Evolutionary conservation across 768 basidiomycete genomes (phyloP).

Genomic region (Pulveroboletus sp.): DNA sequence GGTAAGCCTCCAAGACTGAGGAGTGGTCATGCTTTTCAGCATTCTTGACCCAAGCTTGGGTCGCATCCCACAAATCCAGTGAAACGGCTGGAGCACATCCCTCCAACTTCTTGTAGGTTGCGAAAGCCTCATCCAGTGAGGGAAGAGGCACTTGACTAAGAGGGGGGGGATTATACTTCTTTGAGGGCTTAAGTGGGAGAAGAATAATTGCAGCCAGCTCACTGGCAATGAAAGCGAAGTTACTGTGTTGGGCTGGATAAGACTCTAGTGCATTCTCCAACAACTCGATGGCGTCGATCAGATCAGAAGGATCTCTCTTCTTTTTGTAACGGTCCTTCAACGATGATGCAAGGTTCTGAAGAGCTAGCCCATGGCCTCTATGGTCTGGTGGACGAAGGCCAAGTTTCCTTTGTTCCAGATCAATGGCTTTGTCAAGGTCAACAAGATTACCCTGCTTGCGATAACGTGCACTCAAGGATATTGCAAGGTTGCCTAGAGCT

Average conservation of each 20-base stretch:
- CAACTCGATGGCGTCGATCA: not conserved
- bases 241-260: not conserved
- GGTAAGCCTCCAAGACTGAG: not conserved
- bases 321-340: not conserved
- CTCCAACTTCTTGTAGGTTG: not conserved
- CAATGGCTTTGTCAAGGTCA: not conserved
- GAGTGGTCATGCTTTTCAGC: not conserved
- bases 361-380: not conserved
- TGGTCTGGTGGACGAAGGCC: not conserved
- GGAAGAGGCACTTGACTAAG: not conserved
- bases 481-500: not conserved
- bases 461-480: not conserved
- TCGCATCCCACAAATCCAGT: not conserved
- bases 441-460: not conserved
- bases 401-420: not conserved
- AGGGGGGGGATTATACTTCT: not conserved
- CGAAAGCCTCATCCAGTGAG: not conserved
- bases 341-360: not conserved
- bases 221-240: not conserved
- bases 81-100: not conserved
- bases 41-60: not conserved
- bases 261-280: not conserved
- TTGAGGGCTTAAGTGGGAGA: not conserved
- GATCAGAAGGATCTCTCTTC: not conserved
- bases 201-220: not conserved